A percentile compares a stretch with the other conserved stretches of the same genome.
Evolutionary conservation across 805 yeast genomes (phyloP).

Genomic region (Kazachstania viticola): DNA sequence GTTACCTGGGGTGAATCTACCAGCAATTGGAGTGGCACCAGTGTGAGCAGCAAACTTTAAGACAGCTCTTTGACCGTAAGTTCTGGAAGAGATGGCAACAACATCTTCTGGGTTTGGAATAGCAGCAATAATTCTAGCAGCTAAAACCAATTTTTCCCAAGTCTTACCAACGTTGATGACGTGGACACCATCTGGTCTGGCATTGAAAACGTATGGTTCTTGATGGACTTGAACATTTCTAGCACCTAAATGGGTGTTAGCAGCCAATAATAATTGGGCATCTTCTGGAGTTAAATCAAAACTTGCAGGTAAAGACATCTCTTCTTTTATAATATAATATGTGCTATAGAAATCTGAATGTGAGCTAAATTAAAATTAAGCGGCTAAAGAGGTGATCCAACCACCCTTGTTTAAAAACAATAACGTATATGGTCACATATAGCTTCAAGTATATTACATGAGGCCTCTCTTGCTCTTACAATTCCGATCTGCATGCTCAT

Average conservation of each 20-base stretch:
- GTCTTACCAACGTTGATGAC: conserved; percentile 97
- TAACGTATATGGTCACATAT: neutral
- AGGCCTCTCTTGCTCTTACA: no score
- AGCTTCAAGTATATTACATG: no score
- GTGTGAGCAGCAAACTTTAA: conserved; percentile 99
- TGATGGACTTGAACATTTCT: conserved; percentile 99
- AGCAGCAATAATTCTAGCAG: conserved; percentile 99
- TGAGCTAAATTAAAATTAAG: no score
- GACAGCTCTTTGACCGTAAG: conserved; percentile 99
- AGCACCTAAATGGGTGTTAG: conserved; percentile 98
- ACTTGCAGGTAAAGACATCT: conserved; percentile 78
- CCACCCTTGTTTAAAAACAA: neutral
- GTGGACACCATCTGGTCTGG: conserved; percentile 99
- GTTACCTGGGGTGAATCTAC: conserved; percentile 99
- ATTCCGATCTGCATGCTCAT: no score
- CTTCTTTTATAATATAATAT: conserved; percentile 21
- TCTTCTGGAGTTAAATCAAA: conserved; percentile 94
- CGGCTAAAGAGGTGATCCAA: no score
- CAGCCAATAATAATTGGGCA: conserved; percentile 98
- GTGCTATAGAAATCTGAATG: no score
- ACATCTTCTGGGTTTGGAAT: conserved; percentile 97
- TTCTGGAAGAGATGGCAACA: conserved; percentile 97
- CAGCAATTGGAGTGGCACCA: conserved; percentile 99
- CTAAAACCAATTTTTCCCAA: conserved; percentile 98
- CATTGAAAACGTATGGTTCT: conserved; percentile 92